phyloP scores from a whole-genome alignment of 2,329 filamentous ascomycete genomes.

The Colletotrichum plurivorum region DNA sequence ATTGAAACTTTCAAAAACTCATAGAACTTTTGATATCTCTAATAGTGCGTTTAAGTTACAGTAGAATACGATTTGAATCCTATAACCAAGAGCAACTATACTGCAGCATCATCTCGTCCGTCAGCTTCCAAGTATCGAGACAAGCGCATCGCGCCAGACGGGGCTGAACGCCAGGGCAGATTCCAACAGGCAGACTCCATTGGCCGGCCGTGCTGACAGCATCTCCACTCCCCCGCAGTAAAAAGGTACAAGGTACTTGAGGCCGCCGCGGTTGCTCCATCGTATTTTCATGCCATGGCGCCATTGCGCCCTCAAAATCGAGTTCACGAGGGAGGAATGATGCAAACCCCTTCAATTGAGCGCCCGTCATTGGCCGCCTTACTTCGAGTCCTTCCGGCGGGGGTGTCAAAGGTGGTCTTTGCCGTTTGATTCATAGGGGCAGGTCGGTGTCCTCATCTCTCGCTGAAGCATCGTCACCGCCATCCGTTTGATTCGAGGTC shows the following conservation, averaged over 20 bases:
- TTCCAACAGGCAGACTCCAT: neutral
- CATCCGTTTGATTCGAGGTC: neutral
- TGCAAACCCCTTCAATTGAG: slow-evolving; percentile 6
- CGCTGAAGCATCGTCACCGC: neutral
- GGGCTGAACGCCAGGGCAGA: slow-evolving; percentile 35
- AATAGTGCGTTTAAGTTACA: no score
- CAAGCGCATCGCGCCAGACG: neutral
- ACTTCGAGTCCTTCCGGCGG: slow-evolving; percentile 2
- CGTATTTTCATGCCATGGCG: slow-evolving; percentile 6
- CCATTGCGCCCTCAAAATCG: slow-evolving; percentile 14
- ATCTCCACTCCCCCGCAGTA: neutral
- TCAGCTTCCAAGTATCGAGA: slow-evolving; percentile 1
- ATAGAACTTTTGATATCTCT: no score
- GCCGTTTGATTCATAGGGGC: neutral
- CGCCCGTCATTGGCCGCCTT: slow-evolving; percentile 16
- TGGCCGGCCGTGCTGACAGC: slow-evolving; percentile 1
- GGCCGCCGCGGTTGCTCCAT: slow-evolving; percentile 35
- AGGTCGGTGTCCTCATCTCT: neutral
- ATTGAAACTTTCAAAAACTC: neutral
- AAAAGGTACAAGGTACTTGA: slow-evolving; percentile 33
- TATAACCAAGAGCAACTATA: no score
- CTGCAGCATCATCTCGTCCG: neutral
- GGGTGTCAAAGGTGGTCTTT: neutral
- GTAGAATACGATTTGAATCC: no score
- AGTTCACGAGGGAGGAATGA: slow-evolving; percentile 15